Conservation (phyloP, 306 rosid species). For the Sphenostylis stenocarpa region DNA sequence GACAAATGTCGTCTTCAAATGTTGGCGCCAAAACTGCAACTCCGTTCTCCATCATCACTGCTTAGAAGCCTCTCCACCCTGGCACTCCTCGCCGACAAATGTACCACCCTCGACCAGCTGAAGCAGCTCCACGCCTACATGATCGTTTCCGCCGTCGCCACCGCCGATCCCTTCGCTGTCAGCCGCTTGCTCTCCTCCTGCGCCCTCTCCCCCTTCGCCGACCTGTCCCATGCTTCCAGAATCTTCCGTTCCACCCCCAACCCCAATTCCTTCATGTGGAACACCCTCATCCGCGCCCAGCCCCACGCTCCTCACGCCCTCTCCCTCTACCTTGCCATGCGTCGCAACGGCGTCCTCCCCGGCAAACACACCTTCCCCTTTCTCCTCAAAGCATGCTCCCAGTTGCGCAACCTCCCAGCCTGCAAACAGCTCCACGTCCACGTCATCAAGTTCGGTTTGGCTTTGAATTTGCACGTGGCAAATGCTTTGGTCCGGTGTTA, state of each 20-base stretch:
- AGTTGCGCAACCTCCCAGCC: background rate
- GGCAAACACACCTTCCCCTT: constrained; percentile 56
- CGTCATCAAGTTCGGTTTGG: constrained; percentile 44
- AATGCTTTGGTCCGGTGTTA: constrained; percentile 44
- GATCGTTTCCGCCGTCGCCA: constrained; percentile 35
- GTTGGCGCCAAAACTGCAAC: constrained; percentile 39
- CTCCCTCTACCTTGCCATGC: constrained; percentile 39
- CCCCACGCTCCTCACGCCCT: constrained; percentile 33
- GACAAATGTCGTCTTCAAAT: too few relatives aligned
- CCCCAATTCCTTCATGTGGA: constrained; percentile 56
- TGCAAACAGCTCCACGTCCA: constrained; percentile 46
- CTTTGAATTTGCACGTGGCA: constrained; percentile 35
- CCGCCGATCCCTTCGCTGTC: constrained; percentile 42
- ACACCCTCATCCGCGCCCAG: constrained; percentile 49
- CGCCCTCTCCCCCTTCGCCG: constrained; percentile 40
- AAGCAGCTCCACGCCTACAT: constrained; percentile 48
- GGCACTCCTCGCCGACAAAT: constrained; percentile 41
- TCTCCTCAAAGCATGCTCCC: constrained; percentile 46
- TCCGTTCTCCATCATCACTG: background rate
- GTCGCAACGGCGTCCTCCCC: constrained; percentile 34
- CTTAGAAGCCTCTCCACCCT: constrained; percentile 16
- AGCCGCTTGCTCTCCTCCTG: constrained; percentile 45
- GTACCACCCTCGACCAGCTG: constrained; percentile 34
- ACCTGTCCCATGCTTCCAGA: constrained; percentile 39
- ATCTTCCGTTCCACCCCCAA: constrained; percentile 22